Evolutionary conservation across 495 filamentous ascomycete species (phyloP).

Genomic region (Tricharina praecox): DNA sequence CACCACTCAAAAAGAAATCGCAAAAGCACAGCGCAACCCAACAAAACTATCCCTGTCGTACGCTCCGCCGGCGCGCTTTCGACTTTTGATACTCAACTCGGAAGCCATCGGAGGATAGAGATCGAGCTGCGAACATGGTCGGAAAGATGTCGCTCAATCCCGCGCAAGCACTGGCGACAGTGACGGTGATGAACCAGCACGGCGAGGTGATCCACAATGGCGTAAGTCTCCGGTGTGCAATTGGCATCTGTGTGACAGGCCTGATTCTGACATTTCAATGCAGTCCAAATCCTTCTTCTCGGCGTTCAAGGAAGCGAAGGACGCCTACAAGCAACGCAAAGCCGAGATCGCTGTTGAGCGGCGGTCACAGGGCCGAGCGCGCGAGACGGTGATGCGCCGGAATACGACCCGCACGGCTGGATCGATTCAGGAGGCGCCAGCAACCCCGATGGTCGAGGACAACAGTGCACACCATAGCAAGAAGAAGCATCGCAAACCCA

Average conservation of each 20-base stretch:
- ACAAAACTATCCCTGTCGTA: too few species aligned
- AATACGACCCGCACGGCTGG: too few species aligned
- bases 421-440: too few species aligned
- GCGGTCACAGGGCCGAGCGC: slow-evolving; percentile 6
- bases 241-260: too few species aligned
- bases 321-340: slow-evolving; percentile 23
- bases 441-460: slow-evolving; percentile 1
- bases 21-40: too few species aligned
- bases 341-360: slow-evolving; percentile 24
- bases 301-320: slow-evolving; percentile 20
- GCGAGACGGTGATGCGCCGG: slow-evolving; percentile 9
- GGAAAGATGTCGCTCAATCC: background rate
- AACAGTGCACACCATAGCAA: slow-evolving; percentile 1
- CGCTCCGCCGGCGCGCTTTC: too few species aligned
- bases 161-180: background rate
- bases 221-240: too few species aligned
- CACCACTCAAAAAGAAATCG: too few species aligned
- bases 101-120: too few species aligned
- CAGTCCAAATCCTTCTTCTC: slow-evolving; percentile 23
- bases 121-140: background rate
- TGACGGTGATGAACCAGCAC: slow-evolving; percentile 6
- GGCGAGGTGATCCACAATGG: slow-evolving; percentile 5
- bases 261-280: background rate
- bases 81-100: too few species aligned
- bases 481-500: slow-evolving; percentile 2